A percentile compares a stretch with the other conserved stretches of the same genome.
phyloP scores from a whole-genome alignment of 257 asterid genomes.

The Fraxinus quadrangulata region DNA sequence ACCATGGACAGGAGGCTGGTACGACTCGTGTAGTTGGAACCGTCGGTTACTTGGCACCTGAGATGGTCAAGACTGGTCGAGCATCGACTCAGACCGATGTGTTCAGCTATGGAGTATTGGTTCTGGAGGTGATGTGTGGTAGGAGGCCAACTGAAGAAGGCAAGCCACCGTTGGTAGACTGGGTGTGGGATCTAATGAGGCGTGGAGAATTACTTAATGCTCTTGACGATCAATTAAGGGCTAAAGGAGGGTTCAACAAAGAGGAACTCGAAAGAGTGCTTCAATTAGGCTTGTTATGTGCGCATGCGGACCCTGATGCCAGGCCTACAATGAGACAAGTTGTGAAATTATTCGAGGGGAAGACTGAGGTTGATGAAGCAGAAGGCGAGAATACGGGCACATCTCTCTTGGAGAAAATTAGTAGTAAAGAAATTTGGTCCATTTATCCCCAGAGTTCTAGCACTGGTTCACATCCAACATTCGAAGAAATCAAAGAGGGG shows the following conservation, averaged over 20 bases:
- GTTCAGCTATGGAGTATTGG: conserved; percentile 47
- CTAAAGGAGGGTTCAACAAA: conserved; percentile 33
- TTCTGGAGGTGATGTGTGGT: conserved; percentile 59
- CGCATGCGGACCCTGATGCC: conserved; percentile 42
- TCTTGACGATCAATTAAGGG: conserved; percentile 40
- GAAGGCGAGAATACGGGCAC: conserved; percentile 44
- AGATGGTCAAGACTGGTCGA: conserved; percentile 46
- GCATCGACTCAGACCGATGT: conserved; percentile 58
- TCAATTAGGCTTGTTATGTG: conserved; percentile 58
- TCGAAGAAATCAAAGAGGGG: conserved; percentile 42
- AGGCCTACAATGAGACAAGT: conserved; percentile 77
- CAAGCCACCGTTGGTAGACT: conserved; percentile 44
- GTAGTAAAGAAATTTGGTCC: conserved; percentile 28
- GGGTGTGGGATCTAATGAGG: conserved; percentile 44
- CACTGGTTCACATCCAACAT: conserved; percentile 41
- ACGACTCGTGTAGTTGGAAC: conserved; percentile 65
- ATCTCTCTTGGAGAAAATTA: conserved; percentile 38
- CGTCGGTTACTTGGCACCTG: conserved; percentile 61
- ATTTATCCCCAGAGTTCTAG: conserved; percentile 18
- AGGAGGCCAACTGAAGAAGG: conserved; percentile 57
- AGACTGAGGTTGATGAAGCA: conserved; percentile 34
- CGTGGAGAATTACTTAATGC: conserved; percentile 40
- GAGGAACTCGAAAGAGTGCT: conserved; percentile 52
- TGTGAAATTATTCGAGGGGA: conserved; percentile 56
- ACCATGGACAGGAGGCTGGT: conserved; percentile 40